Base-by-base conservation (phyloP, 805 yeast species). In the Metahyphopichia silvanorum region DNA sequence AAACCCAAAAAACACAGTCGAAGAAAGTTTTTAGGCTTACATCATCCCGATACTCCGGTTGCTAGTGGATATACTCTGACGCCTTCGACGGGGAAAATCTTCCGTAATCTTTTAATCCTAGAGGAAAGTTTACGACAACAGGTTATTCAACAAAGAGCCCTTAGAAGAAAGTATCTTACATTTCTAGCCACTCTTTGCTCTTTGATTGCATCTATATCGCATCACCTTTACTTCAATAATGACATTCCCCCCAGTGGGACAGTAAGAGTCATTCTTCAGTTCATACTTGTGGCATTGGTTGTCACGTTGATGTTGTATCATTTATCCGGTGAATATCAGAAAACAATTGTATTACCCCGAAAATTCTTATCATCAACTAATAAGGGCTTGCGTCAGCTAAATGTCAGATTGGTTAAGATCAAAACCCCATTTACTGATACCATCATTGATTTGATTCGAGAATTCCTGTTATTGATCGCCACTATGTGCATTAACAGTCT, bases 41-140 rank as follows among this genome's bases (percentile, higher is more conserved):
- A 39, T 31, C 14, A 35, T 16, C 36, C 44, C 1, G 51, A 40
- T 10, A 33, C 26, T 21, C 39, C 39, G 6, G 25, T 34, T 4
- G 60, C 58, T 2, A 43, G 53, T 29, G 63, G 63, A 7, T 57
- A 57, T 32, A 51, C 59, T 4, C 52, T 49, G 41, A 48, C 55
- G 16, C 72, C 71, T 2, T 75, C 79, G 6, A 71, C 84, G 0
- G 84, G 88, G 2, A 81, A 82, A 64, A 79, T 87, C 11, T 86
- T 82, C 55, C 73, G 94, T 29, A 88, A 91, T 53, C 59, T 93
- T 44, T 63, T 91, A 29, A 82, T 91, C 11, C 57, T 89, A 33
- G 98, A 91, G 56, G 95, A 89, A 51, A 79, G 86, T 34, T 65
- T 93, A 31, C 71, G 97, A 24, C 79, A 75, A 39, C 98, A 91